These are phyloP conservation scores for Schizosaccharomyces octosporus DNA, from an alignment of 805 yeast species.

Conservation along the genomic window DNA sequence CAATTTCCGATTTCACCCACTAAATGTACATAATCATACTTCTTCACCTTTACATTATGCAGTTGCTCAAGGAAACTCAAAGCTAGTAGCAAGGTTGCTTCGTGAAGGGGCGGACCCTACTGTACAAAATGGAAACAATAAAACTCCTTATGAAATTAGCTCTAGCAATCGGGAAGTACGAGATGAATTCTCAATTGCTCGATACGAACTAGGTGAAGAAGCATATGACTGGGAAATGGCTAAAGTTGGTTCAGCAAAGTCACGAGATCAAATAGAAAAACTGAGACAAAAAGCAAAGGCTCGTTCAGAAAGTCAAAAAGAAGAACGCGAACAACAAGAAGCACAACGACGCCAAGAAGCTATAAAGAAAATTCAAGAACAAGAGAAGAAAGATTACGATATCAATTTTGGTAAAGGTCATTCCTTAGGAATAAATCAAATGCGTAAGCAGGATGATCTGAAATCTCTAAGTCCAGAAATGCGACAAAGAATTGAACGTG, in stretches of 20 bases:
- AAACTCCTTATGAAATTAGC: slow-evolving; percentile 46
- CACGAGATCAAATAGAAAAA: slow-evolving; percentile 14
- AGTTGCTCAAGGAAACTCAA: slow-evolving; percentile 36
- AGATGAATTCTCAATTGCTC: slow-evolving; percentile 40
- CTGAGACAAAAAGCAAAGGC: slow-evolving; percentile 5
- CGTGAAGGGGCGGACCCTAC: slow-evolving; percentile 52
- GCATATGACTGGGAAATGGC: slow-evolving; percentile 45
- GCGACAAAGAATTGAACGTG: slow-evolving; percentile 59
- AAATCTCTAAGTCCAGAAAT: slow-evolving; percentile 50
- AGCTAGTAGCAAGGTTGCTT: slow-evolving; percentile 36
- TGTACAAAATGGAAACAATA: slow-evolving; percentile 25
- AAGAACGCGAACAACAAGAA: slow-evolving; percentile 4
- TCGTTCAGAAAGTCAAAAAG: slow-evolving; percentile 7
- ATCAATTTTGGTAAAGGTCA: slow-evolving; percentile 7
- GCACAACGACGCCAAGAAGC: slow-evolving; percentile 8
- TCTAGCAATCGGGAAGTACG: slow-evolving; percentile 15
- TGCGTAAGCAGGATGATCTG: slow-evolving; percentile 7
- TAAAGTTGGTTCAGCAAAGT: slow-evolving; percentile 32
- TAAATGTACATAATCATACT: slow-evolving; percentile 21
- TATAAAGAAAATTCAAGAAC: slow-evolving; percentile 7
- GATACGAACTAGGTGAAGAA: slow-evolving; percentile 43
- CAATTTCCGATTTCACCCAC: slow-evolving; percentile 34
- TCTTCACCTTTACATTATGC: slow-evolving; percentile 71
- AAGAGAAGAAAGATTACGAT: slow-evolving; percentile 6
- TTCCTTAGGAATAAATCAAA: slow-evolving; percentile 8